Evolutionary conservation across 306 rosid species (phyloP), one percentile per base, ranked within the genome.

Genomic region (Cyclanthera cordifolia): DNA sequence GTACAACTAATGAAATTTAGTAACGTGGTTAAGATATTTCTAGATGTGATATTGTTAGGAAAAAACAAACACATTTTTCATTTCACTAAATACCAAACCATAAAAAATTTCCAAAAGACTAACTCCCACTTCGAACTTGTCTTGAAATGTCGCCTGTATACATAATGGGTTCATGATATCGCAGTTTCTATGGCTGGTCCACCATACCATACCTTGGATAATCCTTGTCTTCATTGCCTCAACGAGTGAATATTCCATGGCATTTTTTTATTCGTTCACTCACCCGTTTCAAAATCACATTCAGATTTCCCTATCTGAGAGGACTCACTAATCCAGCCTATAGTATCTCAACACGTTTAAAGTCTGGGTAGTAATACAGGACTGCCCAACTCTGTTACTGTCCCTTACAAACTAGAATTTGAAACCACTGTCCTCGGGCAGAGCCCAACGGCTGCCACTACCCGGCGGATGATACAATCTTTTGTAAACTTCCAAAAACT

Each of bases 141-240:
- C 67, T 3, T 8, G 47, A 59, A 59, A 34, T 59, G 47, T 19
- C 2, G 50, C 5, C 69, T 19, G 2, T 3, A 63, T 63, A 8
- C 51, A 21, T 4, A 13, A 14, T 14, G 51, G n/a, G 14, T 46
- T 46, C 17, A 39, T 20, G 69, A 41, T 63, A 41, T 20, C 41
- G 27, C 41, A 8, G 32, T 63, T 39, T 20, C 11, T 4, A 51
- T 19, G 49, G 41, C 41, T 34, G 41, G 41, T 34, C 41, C 41
- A 34, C 41, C 37, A 32, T 32, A 45, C 49, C 49, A 45, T 16
- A 1, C 45, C 17, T 30, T 39, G 4, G 0, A 39, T 41, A 37
- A 19, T 37, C 49, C 51, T 63, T 39, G 69, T 63, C 51, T 5
- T 39, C 69, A 39, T 63, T 39, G 13, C 51, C 69, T 39, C 69